Evolutionary conservation across 306 rosid genomes (phyloP).

Genomic region (Begonia loranthoides): DNA sequence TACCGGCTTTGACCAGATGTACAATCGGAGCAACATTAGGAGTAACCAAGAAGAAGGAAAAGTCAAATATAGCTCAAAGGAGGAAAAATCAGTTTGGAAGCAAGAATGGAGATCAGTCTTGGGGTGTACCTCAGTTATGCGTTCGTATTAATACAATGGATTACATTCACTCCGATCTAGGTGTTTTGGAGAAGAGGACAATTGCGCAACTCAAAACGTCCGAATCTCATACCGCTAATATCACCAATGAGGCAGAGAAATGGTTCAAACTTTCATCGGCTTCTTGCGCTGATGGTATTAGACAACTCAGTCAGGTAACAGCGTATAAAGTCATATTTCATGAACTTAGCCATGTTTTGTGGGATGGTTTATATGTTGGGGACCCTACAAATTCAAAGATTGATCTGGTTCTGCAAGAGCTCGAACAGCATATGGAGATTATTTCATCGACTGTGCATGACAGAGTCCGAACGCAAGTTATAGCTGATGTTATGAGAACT

Average conservation of each 20-base stretch:
- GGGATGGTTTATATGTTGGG: slow-evolving; percentile 65
- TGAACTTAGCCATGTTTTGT: slow-evolving; percentile 55
- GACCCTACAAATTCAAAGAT: slow-evolving; percentile 56
- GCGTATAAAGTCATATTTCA: slow-evolving; percentile 66
- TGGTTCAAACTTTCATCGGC: slow-evolving; percentile 57
- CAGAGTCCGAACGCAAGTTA: slow-evolving; percentile 72
- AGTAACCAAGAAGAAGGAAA: slow-evolving; percentile 62
- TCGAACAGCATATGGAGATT: slow-evolving; percentile 68
- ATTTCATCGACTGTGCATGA: slow-evolving; percentile 80
- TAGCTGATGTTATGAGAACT: slow-evolving; percentile 67
- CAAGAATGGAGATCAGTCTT: slow-evolving; percentile 30
- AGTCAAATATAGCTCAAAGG: slow-evolving; percentile 35
- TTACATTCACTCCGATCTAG: slow-evolving; percentile 60
- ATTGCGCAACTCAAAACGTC: slow-evolving; percentile 41
- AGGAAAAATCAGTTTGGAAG: slow-evolving; percentile 48
- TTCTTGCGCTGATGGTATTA: slow-evolving; percentile 64
- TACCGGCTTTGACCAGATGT: slow-evolving; percentile 88
- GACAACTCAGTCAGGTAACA: slow-evolving; percentile 54
- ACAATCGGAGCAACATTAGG: slow-evolving; percentile 56
- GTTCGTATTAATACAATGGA: slow-evolving; percentile 79
- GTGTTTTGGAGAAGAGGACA: slow-evolving; percentile 50
- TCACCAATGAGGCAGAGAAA: slow-evolving; percentile 24
- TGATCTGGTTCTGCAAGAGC: slow-evolving; percentile 66
- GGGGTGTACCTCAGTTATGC: slow-evolving; percentile 57
- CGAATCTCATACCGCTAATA: slow-evolving; percentile 15